phyloP scores from a whole-genome alignment of 176 grass and related monocot genomes.

The Oryza coarctata region DNA sequence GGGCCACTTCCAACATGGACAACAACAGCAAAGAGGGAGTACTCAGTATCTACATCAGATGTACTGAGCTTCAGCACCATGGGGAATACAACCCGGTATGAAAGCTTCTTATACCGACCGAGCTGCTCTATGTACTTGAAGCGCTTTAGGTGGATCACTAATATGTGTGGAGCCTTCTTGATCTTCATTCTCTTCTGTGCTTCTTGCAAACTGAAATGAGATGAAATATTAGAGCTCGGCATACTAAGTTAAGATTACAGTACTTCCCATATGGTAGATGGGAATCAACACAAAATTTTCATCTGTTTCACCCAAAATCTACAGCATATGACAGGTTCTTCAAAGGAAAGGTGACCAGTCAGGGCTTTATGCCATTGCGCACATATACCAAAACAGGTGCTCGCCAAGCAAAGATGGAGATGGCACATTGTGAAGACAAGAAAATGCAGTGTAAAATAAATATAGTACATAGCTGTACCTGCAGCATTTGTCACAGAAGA shows the following conservation, averaged over 20 bases:
- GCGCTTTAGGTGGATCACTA: conserved; percentile 93
- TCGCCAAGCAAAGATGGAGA: conserved; percentile 2
- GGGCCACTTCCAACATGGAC: conserved; percentile 96
- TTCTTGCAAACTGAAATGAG: conserved; percentile 83
- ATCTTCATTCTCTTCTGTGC: conserved; percentile 99
- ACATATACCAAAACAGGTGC: conserved; percentile 17
- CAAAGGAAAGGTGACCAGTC: background rate
- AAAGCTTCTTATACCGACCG: conserved; percentile 91
- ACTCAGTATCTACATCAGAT: conserved; percentile 75
- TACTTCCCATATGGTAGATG: conserved; percentile 18
- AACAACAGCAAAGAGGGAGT: conserved; percentile 91
- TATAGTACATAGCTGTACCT: conserved; percentile 46
- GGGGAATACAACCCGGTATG: conserved; percentile 94
- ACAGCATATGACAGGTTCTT: conserved; percentile 5
- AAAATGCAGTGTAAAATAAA: conserved; percentile 16
- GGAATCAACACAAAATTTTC: conserved; percentile 4
- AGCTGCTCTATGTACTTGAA: conserved; percentile 97
- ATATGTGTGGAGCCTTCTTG: conserved; percentile 88
- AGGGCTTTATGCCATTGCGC: background rate
- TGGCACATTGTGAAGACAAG: conserved; percentile 15
- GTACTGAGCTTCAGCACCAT: conserved; percentile 92
- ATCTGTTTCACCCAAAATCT: conserved; percentile 21
- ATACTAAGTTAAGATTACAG: conserved; percentile 25
- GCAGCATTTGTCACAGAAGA: conserved; percentile 98
- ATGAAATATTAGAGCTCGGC: conserved; percentile 31